Base-by-base conservation (phyloP, 2,329 filamentous ascomycete genomes). In the Alternaria sp. region DNA sequence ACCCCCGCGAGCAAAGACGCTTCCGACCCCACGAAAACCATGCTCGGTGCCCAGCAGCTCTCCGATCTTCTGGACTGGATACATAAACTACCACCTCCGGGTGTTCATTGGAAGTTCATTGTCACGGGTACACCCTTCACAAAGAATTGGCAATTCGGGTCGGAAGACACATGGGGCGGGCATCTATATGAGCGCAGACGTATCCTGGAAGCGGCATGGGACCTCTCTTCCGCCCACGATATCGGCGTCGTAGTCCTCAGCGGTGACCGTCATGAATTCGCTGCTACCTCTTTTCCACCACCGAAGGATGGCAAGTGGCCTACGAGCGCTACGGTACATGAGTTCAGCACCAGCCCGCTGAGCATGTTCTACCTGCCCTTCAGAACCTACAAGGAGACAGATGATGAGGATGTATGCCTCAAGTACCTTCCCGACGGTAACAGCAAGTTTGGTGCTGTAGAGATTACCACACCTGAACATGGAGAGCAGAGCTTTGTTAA, bases 231-330 rank as follows among this genome's bases (percentile, higher is more conserved):
- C 12, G 80, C 82, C 2, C 87, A 88, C 6, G 92, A 92, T 7
- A 84, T 91, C 6, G 92, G 94, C 23, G 90, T 98, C 8, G 86
- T 97, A 4, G 84, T 98, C 12, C 84, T 99, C 11, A 96, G 92
- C 15, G 96, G 96, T 1, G 96, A 99, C 75, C 86, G 96, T n/a
- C 96, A 99, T 76, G 96, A 99, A 79, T 98, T 98, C 78, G 96
- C 92, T 2, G 94, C 95, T 0, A 98, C 95, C 0, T 89, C 90
- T 0, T 90, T 90, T 72, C 87, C 87, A 9, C 86, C 87, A 14
- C 81, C 90, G 85, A 15, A 89, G 86, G n/a, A 88, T 85, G 65
- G 84, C 70, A 56, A 85, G 82, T 66, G 87, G 88, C 53, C 87
- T 80, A 60, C 77, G 3, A 78, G 73, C 37, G 73, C 78, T 2